Conservation (phyloP, 1,284 basidiomycete species). For the Xanthoconium separans region DNA sequence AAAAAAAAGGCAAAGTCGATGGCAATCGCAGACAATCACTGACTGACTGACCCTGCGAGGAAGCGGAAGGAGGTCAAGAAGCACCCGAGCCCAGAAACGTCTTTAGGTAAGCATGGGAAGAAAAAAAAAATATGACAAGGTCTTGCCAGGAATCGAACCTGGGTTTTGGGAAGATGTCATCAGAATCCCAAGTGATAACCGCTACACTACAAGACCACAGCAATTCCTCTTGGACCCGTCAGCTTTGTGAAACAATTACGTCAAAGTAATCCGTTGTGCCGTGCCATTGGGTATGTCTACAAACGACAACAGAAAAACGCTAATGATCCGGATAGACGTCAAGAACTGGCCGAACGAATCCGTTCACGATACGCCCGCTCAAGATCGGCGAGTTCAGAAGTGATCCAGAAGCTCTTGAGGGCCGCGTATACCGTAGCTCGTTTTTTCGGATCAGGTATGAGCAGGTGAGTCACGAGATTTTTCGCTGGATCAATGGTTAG, state of each 20-base stretch:
- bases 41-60: conserved; percentile 16
- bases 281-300: too few species aligned
- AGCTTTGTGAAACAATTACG: too few species aligned
- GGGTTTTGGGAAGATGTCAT: conserved; percentile 29
- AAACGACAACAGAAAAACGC: background rate
- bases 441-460: conserved; percentile 52
- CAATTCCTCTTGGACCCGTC: too few species aligned
- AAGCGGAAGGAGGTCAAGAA: conserved; percentile 4
- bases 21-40: conserved; percentile 25
- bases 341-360: conserved; percentile 35
- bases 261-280: too few species aligned
- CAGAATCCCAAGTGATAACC: conserved; percentile 63
- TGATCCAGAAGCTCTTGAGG: conserved; percentile 63
- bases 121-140: background rate
- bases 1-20: conserved; percentile 3
- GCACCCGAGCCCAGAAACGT: background rate
- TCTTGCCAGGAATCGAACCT: conserved; percentile 30
- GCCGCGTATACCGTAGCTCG: conserved; percentile 64
- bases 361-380: conserved; percentile 57
- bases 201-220: conserved; percentile 47
- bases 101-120: too few species aligned
- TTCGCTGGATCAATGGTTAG: conserved; percentile 43
- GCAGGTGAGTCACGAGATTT: conserved; percentile 53
- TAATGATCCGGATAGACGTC: background rate
- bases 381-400: conserved; percentile 55